A percentile compares a stretch with the other conserved stretches of the same genome.
These are phyloP conservation scores for Candida tammaniensis DNA, from an alignment of 805 yeast species.

Conservation along the genomic window DNA sequence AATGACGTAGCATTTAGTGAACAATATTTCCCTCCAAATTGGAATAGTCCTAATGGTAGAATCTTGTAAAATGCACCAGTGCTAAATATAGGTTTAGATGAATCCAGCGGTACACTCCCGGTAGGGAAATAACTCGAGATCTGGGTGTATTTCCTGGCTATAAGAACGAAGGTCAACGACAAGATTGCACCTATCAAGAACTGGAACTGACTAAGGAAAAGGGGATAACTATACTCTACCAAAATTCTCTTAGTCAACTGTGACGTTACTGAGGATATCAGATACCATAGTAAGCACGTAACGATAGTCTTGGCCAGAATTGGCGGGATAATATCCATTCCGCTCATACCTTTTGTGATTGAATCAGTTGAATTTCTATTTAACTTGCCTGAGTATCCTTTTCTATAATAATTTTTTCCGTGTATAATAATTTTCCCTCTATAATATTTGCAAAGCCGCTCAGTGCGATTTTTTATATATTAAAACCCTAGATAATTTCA, in stretches of 20 bases:
- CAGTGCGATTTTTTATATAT: too few relatives aligned
- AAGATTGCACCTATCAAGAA: conserved; percentile 50
- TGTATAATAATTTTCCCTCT: too few relatives aligned
- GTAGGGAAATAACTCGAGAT: conserved; percentile 43
- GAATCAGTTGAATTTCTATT: too few relatives aligned
- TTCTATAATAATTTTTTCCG: too few relatives aligned
- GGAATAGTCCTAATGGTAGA: conserved; percentile 64
- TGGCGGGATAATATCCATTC: conserved; percentile 21
- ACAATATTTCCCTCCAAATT: conserved; percentile 61
- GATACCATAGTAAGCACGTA: conserved; percentile 58
- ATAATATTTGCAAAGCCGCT: too few relatives aligned
- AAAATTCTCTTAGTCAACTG: conserved; percentile 60
- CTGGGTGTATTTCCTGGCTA: conserved; percentile 29
- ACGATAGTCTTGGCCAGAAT: conserved; percentile 35
- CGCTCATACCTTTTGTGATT: neutral
- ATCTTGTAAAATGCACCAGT: conserved; percentile 41
- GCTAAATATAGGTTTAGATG: conserved; percentile 19
- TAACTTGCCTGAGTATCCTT: too few relatives aligned
- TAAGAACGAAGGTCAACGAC: conserved; percentile 36
- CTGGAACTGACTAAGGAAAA: conserved; percentile 64
- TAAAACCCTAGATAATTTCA: too few relatives aligned
- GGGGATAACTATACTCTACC: conserved; percentile 54
- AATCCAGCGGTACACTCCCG: conserved; percentile 50
- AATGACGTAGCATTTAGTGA: conserved; percentile 62
- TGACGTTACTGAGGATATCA: conserved; percentile 60